Base-by-base conservation (phyloP, 495 filamentous ascomycete species). In the Penicillium roqueforti region DNA sequence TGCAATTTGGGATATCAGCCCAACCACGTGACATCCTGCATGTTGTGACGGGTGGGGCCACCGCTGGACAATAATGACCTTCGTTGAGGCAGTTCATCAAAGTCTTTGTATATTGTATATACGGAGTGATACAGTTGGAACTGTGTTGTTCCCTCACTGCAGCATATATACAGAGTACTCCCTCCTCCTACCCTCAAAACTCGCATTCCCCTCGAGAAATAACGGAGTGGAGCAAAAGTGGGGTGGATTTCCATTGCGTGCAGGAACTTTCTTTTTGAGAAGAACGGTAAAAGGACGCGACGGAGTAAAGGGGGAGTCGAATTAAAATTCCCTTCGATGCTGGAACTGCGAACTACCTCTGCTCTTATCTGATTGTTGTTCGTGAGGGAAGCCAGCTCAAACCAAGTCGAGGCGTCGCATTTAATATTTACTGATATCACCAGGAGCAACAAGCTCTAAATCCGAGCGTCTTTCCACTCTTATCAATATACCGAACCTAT, bases 191-290 rank as follows among this genome's bases (percentile, higher is more conserved):
- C n/a, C n/a, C n/a, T n/a, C n/a, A 23, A 23, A 23, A 23, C 28
- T 26, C 4, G 26, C 11, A 9, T 45, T 26, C 19, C n/a, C 40
- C 20, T n/a, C 47, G 32, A 38, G 14, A 20, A 43, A 41, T 20
- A 11, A 53, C 22, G 0, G 22, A 38, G 47, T 49, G 47, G 47
- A 38, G 6, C 47, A 25, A 25, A 16, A 31, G 47, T 38, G 47
- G 32, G 32, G 32, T 26, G 46, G 46, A 49, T 49, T 49, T 18
- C 20, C 47, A 7, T 38, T 22, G 45, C 44, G 28, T 47, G 45
- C 45, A 48, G 45, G 31, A 37, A 36, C 29, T 20, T 28, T 26
- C 23, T 44, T n/a, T 43, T 4, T 26, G 14, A 4, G 6, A 43
- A 25, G 23, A 18, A 16, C 41, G 23, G 40, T 1, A 26, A 26